Evolutionary conservation across 2,329 filamentous ascomycete genomes (phyloP), one percentile per base, ranked within the genome.

Genomic region (Penicillium sp.): DNA sequence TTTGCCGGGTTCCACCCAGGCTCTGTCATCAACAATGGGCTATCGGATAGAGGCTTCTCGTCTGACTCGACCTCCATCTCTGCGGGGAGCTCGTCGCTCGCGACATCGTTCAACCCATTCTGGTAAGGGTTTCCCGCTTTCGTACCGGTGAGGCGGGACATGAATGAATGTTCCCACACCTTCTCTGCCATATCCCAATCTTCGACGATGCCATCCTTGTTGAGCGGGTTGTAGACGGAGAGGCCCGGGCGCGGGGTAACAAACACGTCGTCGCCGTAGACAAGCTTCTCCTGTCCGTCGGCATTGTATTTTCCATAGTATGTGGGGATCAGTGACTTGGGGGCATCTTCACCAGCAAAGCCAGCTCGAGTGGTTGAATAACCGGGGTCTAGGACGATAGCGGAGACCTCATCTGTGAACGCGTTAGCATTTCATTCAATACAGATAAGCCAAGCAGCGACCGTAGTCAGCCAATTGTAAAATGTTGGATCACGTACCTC

Each of bases 281-380:
- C 74, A 31, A 81, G 75, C 60, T 81, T 80, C 53, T 86, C 80
- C 47, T 83, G 80, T 22, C 77, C 78, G 43, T 81, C 75, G 53
- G 74, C 76, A 52, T 78, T 77, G 59, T 78, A 76, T 73, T 81
- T 80, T 58, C 90, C 92, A 77, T 99, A 99, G 78, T 89, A 91
- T 43, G 92, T 94, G 27, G 93, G 92, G 55, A 96, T 83, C 54
- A 97, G 87, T 29, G 91, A 92, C 79, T 97, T 97, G 65, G 94
- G 94, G 0, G 92, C 89, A 77, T 99, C 94, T 83, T 99, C 95
- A 70, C 95, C 94, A 11, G 95, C 95, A 70, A 97, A 99, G 55
- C 94, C 94, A 56, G 92, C 94, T 76, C 95, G 92, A 39, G 90
- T 92, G 64, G 86, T 88, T 70, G 90, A 91, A 78, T 92, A 97